Evolutionary conservation across 352 stramenopile species (phyloP).

Genomic region (Globisporangium nunn): DNA sequence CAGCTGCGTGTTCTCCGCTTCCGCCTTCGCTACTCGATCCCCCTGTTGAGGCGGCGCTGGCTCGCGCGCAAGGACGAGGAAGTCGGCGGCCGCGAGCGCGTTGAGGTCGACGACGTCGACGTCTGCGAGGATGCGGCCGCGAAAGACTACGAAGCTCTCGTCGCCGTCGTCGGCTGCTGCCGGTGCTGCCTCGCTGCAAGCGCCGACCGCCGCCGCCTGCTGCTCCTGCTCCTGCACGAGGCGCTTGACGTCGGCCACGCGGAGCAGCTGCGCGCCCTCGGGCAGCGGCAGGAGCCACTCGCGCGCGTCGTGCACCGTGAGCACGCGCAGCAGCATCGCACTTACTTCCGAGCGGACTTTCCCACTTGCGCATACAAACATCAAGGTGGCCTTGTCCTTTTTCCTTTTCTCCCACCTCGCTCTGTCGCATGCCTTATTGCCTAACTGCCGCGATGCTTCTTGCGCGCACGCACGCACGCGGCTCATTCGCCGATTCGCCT

Average conservation of each 20-base stretch:
- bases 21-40: neutral
- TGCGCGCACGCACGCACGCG: too few species aligned
- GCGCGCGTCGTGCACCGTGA: slow-evolving; percentile 41
- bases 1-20: slow-evolving; percentile 12
- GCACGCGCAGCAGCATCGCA: slow-evolving; percentile 32
- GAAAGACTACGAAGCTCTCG: slow-evolving; percentile 40
- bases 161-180: slow-evolving; percentile 10
- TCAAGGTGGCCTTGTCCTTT: neutral
- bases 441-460: neutral
- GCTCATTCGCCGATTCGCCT: neutral
- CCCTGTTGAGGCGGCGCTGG: neutral
- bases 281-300: slow-evolving; percentile 50
- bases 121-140: slow-evolving; percentile 50
- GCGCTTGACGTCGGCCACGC: slow-evolving; percentile 43
- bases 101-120: slow-evolving; percentile 53
- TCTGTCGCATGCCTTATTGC: neutral
- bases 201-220: neutral
- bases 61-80: slow-evolving; percentile 62
- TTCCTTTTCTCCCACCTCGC: too few species aligned
- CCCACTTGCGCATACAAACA: neutral
- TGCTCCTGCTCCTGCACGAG: slow-evolving; percentile 29
- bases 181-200: neutral
- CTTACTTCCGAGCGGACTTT: neutral
- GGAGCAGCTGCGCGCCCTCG: slow-evolving; percentile 26
- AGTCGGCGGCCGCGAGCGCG: slow-evolving; percentile 34